Percentiles rank a stretch among this genome's conserved stretches.
Conservation (phyloP, 306 rosid species). For the Cyamopsis tetragonoloba region DNA sequence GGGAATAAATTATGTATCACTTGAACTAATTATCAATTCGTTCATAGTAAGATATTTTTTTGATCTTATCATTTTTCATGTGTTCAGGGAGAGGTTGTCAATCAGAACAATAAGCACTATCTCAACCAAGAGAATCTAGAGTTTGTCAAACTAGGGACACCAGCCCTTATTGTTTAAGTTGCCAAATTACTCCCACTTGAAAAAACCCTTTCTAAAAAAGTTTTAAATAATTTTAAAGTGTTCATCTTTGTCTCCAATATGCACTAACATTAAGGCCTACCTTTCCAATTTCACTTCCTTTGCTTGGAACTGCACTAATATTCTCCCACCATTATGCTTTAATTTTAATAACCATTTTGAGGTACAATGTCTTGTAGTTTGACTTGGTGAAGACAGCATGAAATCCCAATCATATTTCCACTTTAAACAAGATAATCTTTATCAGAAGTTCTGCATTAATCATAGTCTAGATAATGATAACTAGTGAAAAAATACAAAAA, state of each 20-base stretch:
- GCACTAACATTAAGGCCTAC: slow-evolving; percentile 33
- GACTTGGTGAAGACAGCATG: slow-evolving; percentile 30
- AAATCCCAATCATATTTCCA: slow-evolving; percentile 27
- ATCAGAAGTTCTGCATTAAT: slow-evolving; percentile 2
- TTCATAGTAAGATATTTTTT: slow-evolving; percentile 37
- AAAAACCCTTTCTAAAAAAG: slow-evolving; percentile 34
- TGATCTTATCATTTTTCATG: slow-evolving; percentile 33
- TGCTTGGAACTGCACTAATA: slow-evolving; percentile 23
- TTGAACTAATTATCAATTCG: too few species aligned
- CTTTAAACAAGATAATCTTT: slow-evolving; percentile 20
- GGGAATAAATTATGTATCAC: too few species aligned
- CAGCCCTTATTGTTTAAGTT: slow-evolving; percentile 34
- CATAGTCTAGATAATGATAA: not conserved
- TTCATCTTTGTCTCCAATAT: slow-evolving; percentile 37
- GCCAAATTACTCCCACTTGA: slow-evolving; percentile 49
- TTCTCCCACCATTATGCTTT: slow-evolving; percentile 3
- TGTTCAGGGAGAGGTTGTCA: slow-evolving; percentile 36
- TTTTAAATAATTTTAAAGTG: slow-evolving; percentile 29
- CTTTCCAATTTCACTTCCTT: slow-evolving; percentile 24
- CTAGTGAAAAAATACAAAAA: slow-evolving; percentile 18
- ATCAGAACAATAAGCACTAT: slow-evolving; percentile 30
- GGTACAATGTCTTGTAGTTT: slow-evolving; percentile 32
- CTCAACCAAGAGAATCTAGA: slow-evolving; percentile 42
- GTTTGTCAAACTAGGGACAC: slow-evolving; percentile 52
- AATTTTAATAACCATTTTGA: slow-evolving; percentile 4